Percentiles rank a stretch among this genome's conserved stretches.
Conservation (phyloP, 495 filamentous ascomycete genomes). For the Cudoniella acicularis region DNA sequence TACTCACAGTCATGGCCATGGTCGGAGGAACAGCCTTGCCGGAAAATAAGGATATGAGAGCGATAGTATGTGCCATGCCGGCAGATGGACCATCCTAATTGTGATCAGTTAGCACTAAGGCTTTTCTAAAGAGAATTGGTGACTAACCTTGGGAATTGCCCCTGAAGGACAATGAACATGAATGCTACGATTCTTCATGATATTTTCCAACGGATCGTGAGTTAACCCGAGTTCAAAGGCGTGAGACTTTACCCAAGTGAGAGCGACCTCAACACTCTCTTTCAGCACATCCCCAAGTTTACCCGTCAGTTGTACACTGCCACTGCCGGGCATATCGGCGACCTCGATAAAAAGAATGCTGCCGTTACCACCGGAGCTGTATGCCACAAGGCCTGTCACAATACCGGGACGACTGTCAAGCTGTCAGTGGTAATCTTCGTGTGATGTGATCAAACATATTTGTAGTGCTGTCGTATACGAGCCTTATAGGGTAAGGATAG, state of each 20-base stretch:
- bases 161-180: slow-evolving; percentile 97
- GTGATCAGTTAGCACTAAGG: slow-evolving; percentile 1
- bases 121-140: not conserved
- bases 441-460: too few relatives aligned
- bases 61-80: slow-evolving; percentile 90
- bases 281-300: slow-evolving; percentile 98
- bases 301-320: slow-evolving; percentile 92
- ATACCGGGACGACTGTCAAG: slow-evolving; percentile 70
- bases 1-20: slow-evolving; percentile 78
- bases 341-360: slow-evolving; percentile 98
- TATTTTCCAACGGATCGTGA: slow-evolving; percentile 74
- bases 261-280: slow-evolving; percentile 92
- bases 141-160: slow-evolving; percentile 79
- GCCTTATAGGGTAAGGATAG: not conserved
- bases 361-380: slow-evolving; percentile 86
- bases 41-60: slow-evolving; percentile 85
- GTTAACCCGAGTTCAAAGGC: slow-evolving; percentile 88
- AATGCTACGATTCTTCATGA: slow-evolving; percentile 92
- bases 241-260: slow-evolving; percentile 93
- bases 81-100: slow-evolving; percentile 58
- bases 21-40: slow-evolving; percentile 86
- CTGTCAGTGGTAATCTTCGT: not conserved
- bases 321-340: slow-evolving; percentile 92
- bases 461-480: too few relatives aligned
- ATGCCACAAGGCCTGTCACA: slow-evolving; percentile 97